Conservation (phyloP, 2,329 filamentous ascomycete genomes). For the Nothophaeocryptopus gaeumannii region DNA sequence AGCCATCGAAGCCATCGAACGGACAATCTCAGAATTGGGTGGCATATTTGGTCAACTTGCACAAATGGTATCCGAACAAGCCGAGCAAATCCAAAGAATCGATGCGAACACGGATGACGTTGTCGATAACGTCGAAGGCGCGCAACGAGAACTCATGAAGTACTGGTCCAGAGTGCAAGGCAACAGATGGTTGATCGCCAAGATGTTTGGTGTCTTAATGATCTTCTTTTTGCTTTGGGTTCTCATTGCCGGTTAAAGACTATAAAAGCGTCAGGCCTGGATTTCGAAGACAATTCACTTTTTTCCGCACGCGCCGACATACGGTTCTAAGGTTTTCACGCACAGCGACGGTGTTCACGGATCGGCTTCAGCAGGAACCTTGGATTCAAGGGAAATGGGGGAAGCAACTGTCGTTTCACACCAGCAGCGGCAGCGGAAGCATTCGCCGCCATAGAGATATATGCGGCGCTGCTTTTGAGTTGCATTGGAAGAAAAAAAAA, state of each 20-base stretch:
- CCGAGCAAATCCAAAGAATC: constrained; percentile 95
- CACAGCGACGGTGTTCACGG: no score
- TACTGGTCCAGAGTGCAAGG: constrained; percentile 94
- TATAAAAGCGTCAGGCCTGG: no score
- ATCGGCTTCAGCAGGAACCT: no score
- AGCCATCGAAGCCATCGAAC: constrained; percentile 94
- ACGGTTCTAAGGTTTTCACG: no score
- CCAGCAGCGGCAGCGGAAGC: no score
- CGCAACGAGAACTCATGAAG: constrained; percentile 90
- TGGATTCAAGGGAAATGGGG: no score
- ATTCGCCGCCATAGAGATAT: no score
- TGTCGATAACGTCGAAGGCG: constrained; percentile 96
- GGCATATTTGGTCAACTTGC: constrained; percentile 91
- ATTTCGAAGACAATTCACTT: no score
- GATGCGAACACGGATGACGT: constrained; percentile 97
- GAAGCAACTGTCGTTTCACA: no score
- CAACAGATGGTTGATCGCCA: constrained; percentile 89
- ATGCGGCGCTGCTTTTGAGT: no score
- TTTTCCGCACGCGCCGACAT: no score
- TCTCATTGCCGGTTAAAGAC: constrained; percentile 34
- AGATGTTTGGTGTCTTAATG: constrained; percentile 86
- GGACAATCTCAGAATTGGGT: constrained; percentile 88
- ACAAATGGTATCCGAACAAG: constrained; percentile 95
- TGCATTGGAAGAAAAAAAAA: no score
- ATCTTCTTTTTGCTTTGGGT: constrained; percentile 57